phyloP scores from a whole-genome alignment of 495 filamentous ascomycete species.

The Penicillium herquei region DNA sequence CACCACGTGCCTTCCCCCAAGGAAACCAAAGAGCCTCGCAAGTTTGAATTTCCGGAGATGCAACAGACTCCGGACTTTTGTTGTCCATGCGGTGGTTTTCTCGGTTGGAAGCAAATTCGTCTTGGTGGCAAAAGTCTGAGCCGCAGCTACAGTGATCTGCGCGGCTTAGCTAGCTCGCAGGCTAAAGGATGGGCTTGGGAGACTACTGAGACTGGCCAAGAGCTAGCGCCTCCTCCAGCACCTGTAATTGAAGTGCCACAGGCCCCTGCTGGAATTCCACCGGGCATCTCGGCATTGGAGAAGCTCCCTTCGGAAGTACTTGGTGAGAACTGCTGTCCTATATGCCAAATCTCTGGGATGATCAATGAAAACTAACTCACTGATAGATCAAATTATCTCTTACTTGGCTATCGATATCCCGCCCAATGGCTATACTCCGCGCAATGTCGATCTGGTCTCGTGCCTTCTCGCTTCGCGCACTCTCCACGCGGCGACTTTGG shows the following conservation, averaged over 20 bases:
- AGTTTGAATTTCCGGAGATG: slow-evolving; percentile 34
- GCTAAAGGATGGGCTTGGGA: slow-evolving; percentile 57
- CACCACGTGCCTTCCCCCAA: slow-evolving; percentile 55
- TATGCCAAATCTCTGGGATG: too few species aligned
- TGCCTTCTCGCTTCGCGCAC: slow-evolving; percentile 74
- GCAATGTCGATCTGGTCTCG: slow-evolving; percentile 80
- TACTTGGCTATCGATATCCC: slow-evolving; percentile 73
- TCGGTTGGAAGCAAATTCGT: slow-evolving; percentile 70
- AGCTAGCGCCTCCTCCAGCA: slow-evolving; percentile 23
- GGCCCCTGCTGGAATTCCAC: slow-evolving; percentile 20
- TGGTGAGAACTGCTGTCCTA: slow-evolving; percentile 49
- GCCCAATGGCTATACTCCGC: slow-evolving; percentile 71
- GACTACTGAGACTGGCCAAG: slow-evolving; percentile 24
- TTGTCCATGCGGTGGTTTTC: slow-evolving; percentile 68
- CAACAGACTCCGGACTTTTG: slow-evolving; percentile 58
- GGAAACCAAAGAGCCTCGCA: slow-evolving; percentile 36
- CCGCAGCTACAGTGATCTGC: slow-evolving; percentile 71
- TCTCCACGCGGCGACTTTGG: slow-evolving; percentile 72
- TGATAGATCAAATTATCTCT: slow-evolving; percentile 70
- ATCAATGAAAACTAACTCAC: slow-evolving; percentile 15
- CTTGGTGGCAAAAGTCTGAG: slow-evolving; percentile 64
- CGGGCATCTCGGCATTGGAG: slow-evolving; percentile 54
- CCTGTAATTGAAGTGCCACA: slow-evolving; percentile 24
- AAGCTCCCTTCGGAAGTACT: slow-evolving; percentile 68
- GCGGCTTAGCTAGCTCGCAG: slow-evolving; percentile 47